Base-by-base conservation (phyloP, 495 filamentous ascomycete species). In the Jackrogersella multiformis region DNA sequence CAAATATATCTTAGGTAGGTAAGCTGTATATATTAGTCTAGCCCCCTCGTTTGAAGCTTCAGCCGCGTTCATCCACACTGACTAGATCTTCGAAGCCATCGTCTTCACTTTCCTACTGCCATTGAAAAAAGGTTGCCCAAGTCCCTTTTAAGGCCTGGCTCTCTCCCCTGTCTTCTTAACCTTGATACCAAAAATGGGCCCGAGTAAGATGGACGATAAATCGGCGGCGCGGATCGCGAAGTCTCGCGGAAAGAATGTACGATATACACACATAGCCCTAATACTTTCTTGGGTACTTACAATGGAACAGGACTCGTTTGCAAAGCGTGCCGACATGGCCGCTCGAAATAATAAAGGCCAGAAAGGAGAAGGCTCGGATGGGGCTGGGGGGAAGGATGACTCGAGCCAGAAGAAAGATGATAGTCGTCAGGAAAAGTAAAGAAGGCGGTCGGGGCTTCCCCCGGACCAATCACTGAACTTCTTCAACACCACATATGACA, bases 161-260 rank as follows among this genome's bases (percentile, higher is more conserved):
- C 16, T n/a, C 4, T 8, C n/a, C 10, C 28, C 21, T 5, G 21
- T 51, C 38, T 2, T 30, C 3, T n/a, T 35, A 23, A 5, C 10
- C 34, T 56, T 20, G 15, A 61, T 44, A 73, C n/a, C n/a, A n/a
- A n/a, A 39, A 9, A 82, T 80, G 79, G 75, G 76, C 26, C 75
- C 76, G 41, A 71, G 73, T 36, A 77, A 75, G 45, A 82, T 84
- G 77, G 78, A 81, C 55, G 76, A 79, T 9, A 74, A 79, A 13
- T 77, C 81, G 5, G 79, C 78, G 4, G 78, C 75, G 52, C 72
- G 82, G 56, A 85, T 85, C 54, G 63, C 73, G 4, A 76, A 66
- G 46, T 70, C 79, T 16, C 77, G 79, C 24, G 81, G 81, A 15
- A 71, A 73, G 30, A 74, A 74, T 42, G 76, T 80, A 64, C 7